phyloP scores from a whole-genome alignment of 169 alveolate species.

The Plasmodium inui region DNA sequence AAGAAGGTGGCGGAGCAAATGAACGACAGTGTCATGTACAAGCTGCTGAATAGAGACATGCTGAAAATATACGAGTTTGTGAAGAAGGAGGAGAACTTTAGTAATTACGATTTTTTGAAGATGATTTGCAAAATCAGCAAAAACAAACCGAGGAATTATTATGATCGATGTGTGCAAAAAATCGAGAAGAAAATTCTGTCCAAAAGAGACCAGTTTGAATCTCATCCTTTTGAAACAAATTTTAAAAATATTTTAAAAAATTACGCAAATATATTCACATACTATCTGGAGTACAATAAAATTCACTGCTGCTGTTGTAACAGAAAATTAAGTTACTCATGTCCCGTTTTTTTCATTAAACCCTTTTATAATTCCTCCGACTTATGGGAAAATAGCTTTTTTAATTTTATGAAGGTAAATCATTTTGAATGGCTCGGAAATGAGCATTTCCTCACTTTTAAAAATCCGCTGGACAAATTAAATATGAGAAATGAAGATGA shows the following conservation, averaged over 20 bases:
- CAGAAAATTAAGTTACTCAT: slow-evolving; percentile 49
- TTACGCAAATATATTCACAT: slow-evolving; percentile 65
- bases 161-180: slow-evolving; percentile 43
- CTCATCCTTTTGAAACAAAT: slow-evolving; percentile 64
- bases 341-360: slow-evolving; percentile 71
- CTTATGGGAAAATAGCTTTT: slow-evolving; percentile 60
- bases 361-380: slow-evolving; percentile 71
- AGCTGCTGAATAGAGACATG: slow-evolving; percentile 48
- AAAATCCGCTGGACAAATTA: slow-evolving; percentile 14
- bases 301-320: slow-evolving; percentile 59
- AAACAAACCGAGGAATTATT: slow-evolving; percentile 34
- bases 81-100: slow-evolving; percentile 47
- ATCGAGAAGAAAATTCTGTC: slow-evolving; percentile 69
- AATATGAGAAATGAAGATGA: slow-evolving; percentile 36
- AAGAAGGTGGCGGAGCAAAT: slow-evolving; percentile 32
- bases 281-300: slow-evolving; percentile 32
- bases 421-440: slow-evolving; percentile 55
- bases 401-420: slow-evolving; percentile 68
- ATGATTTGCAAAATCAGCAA: slow-evolving; percentile 63
- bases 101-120: slow-evolving; percentile 67
- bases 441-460: background rate
- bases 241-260: slow-evolving; percentile 74
- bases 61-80: slow-evolving; percentile 36
- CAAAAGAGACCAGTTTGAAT: slow-evolving; percentile 74
- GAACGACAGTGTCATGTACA: slow-evolving; percentile 28